Evolutionary conservation across 257 asterid genomes (phyloP).

Genomic region (Ophiorrhiza pumila): DNA sequence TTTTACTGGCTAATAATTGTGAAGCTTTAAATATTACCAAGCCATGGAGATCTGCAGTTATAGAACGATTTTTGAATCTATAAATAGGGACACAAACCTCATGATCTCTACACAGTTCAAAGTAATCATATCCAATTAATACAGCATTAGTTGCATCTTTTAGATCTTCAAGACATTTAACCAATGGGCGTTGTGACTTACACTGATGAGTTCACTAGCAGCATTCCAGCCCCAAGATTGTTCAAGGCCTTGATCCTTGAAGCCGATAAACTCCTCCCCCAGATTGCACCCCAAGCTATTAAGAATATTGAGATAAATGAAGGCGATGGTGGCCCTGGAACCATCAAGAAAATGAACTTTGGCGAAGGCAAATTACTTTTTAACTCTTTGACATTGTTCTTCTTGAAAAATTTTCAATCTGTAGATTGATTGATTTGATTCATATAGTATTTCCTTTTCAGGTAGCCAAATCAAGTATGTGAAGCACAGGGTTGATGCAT

Average conservation of each 20-base stretch:
- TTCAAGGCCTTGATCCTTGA: slow-evolving; percentile 52
- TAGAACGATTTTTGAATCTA: slow-evolving; percentile 7
- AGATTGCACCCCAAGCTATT: slow-evolving; percentile 42
- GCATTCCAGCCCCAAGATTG: slow-evolving; percentile 40
- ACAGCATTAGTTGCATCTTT: background rate
- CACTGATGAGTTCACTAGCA: slow-evolving; percentile 32
- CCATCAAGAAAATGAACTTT: slow-evolving; percentile 41
- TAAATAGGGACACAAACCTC: slow-evolving; percentile 21
- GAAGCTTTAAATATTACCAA: background rate
- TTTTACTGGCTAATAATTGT: slow-evolving; percentile 3
- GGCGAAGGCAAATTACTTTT: slow-evolving; percentile 36
- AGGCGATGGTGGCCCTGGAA: slow-evolving; percentile 62
- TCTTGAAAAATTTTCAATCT: background rate
- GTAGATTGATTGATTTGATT: background rate
- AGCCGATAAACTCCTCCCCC: slow-evolving; percentile 46
- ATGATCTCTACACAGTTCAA: slow-evolving; percentile 2
- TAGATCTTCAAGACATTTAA: background rate
- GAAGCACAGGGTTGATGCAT: slow-evolving; percentile 42
- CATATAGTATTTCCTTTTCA: slow-evolving; percentile 10
- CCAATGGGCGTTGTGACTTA: slow-evolving; percentile 38
- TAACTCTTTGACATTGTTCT: background rate
- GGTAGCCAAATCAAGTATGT: slow-evolving; percentile 44
- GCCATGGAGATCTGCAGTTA: background rate
- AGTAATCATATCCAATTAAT: background rate
- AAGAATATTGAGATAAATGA: slow-evolving; percentile 38